Evolutionary conservation across 2,329 filamentous ascomycete genomes (phyloP).

Genomic region (Epichloe sylvatica): DNA sequence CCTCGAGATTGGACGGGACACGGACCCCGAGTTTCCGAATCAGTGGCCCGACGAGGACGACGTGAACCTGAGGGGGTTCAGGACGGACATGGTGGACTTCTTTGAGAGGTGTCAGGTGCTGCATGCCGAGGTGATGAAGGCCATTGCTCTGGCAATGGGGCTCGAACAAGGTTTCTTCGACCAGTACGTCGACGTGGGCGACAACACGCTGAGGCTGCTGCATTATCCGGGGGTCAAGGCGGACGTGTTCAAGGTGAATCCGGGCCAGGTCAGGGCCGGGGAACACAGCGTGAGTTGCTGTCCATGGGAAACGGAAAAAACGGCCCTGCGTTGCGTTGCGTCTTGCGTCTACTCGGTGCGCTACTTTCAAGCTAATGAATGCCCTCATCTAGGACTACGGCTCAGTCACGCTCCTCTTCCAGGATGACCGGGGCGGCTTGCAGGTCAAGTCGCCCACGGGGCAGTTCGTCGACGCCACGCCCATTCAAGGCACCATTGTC

Average conservation of each 20-base stretch:
- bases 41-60: conserved; percentile 51
- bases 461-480: conserved; percentile 68
- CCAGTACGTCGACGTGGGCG: conserved; percentile 51
- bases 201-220: conserved; percentile 59
- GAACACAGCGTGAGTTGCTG: conserved; percentile 46
- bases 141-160: conserved; percentile 70
- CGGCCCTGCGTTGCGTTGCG: not conserved
- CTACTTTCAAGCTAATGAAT: not conserved
- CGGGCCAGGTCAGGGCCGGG: conserved; percentile 60
- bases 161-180: conserved; percentile 65
- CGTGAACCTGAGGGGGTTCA: conserved; percentile 42
- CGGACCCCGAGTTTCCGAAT: conserved; percentile 51
- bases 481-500: conserved; percentile 69
- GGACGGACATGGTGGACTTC: conserved; percentile 59
- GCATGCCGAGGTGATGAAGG: conserved; percentile 68
- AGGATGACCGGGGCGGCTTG: conserved; percentile 41
- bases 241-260: conserved; percentile 50
- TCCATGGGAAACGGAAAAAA: too few relatives aligned
- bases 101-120: conserved; percentile 59
- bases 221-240: conserved; percentile 60
- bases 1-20: conserved; percentile 50
- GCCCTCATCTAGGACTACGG: conserved; percentile 35
- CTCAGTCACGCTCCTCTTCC: conserved; percentile 48
- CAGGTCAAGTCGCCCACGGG: conserved; percentile 57
- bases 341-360: not conserved